A percentile compares a stretch with the other conserved stretches of the same genome.
Conservation (phyloP, 305 asterid genomes). For the Fraxinus baroniana region DNA sequence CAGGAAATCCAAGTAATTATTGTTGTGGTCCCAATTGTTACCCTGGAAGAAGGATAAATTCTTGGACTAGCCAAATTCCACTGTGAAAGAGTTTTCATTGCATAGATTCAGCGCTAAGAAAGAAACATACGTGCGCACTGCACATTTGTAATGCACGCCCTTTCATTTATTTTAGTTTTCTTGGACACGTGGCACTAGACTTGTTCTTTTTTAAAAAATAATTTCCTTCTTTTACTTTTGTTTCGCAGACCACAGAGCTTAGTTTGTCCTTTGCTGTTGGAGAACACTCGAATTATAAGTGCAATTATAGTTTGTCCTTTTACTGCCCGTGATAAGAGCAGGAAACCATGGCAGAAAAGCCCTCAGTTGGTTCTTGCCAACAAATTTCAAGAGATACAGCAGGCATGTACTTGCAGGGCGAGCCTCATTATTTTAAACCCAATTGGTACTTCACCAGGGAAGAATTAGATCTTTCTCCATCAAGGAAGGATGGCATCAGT, state of each 20-base stretch:
- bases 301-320: background rate
- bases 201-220: background rate
- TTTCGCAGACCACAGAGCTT: background rate
- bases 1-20: background rate
- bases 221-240: background rate
- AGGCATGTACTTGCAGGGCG: constrained; percentile 22
- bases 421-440: constrained; percentile 20
- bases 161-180: background rate
- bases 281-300: constrained; percentile 10
- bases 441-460: constrained; percentile 58
- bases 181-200: background rate
- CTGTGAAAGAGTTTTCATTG: background rate
- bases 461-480: constrained; percentile 57
- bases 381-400: constrained; percentile 23
- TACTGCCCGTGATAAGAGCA: constrained; percentile 31
- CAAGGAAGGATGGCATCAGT: constrained; percentile 60
- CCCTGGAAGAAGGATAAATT: background rate
- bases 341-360: constrained; percentile 41
- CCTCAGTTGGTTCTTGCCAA: constrained; percentile 36
- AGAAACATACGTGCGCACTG: background rate
- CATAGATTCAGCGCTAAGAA: background rate
- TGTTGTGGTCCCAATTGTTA: background rate
- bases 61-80: background rate
- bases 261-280: constrained; percentile 2
- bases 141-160: background rate